Percentiles rank a stretch among this genome's conserved stretches.
phyloP scores from a whole-genome alignment of 371 early-diverging fungal genomes.

The Mucor racemosus region DNA sequence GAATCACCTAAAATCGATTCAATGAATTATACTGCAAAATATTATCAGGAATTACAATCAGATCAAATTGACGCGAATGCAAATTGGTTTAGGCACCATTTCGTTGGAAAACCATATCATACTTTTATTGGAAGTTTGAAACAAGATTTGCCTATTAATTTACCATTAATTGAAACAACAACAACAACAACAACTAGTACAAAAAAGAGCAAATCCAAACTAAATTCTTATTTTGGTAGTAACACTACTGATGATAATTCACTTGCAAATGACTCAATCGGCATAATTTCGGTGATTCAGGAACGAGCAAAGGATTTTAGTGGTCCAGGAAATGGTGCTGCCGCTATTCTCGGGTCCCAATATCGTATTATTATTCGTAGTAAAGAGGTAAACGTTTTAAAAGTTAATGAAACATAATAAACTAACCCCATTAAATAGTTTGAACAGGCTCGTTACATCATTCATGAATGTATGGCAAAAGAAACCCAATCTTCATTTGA shows the following conservation, averaged over 20 bases:
- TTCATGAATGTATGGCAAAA: conserved; percentile 35
- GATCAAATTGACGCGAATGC: conserved; percentile 41
- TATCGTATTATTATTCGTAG: conserved; percentile 47
- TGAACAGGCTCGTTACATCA: conserved; percentile 26
- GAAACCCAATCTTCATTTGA: conserved; percentile 36
- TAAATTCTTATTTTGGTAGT: conserved; percentile 4
- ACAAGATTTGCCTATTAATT: not conserved
- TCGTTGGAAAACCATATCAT: conserved; percentile 51
- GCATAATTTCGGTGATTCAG: conserved; percentile 46
- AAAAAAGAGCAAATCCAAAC: conserved; percentile 6
- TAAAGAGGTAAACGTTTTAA: conserved; percentile 26
- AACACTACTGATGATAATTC: not conserved
- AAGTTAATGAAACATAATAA: too few species aligned
- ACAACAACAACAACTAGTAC: not conserved
- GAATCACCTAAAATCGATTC: conserved; percentile 12
- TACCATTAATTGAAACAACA: not conserved
- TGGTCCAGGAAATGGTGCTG: conserved; percentile 25
- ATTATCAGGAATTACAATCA: conserved; percentile 31
- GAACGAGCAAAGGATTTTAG: conserved; percentile 36
- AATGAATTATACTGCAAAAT: not conserved
- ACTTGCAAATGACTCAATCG: conserved; percentile 11
- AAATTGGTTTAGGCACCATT: conserved; percentile 49
- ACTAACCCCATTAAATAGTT: not conserved
- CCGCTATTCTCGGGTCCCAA: conserved; percentile 29
- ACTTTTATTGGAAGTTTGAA: conserved; percentile 36